Evolutionary conservation across 495 filamentous ascomycete species (phyloP), one percentile per base, ranked within the genome.

Genomic region (Ramalina peruviana): DNA sequence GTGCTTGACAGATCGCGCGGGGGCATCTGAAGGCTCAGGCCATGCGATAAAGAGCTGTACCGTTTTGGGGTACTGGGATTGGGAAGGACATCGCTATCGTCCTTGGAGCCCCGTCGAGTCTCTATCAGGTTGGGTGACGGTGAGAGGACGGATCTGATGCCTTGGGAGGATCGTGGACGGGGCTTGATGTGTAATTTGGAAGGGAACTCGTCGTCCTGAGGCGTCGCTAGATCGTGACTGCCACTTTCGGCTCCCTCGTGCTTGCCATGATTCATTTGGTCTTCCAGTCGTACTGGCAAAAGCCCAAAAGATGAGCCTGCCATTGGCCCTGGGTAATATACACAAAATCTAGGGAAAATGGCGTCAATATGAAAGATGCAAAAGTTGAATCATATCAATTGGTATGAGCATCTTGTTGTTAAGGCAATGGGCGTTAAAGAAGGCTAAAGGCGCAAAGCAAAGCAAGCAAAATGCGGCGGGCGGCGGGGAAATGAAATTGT

Each of bases 1-100:
- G 71, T 61, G 57, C 68, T 66, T 44, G 67, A 67, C 23, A 68
- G 55, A 51, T 74, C 74, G 47, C 71, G 73, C 17, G 77, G 68
- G 17, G 84, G 76, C 70, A 92, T 77, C 58, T 89, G 84, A 53
- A 94, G 69, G 12, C 84, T 81, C 26, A 93, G 69, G 36, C 76
- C 79, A 30, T 77, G 71, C 20, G 74, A 53, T 16, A 74, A 66
- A 55, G 81, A 73, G 50, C 73, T 67, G 9, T 82, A 70, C 46
- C 85, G 72, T 48, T 72, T 73, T 3, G 83, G 81, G 13, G 81
- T 83, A 37, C 74, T 70, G 7, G 87, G 82, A 13, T 72, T 71
- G 10, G 68, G 67, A 44, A 67, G 64, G 21, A 86, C 67, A 44
- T 74, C 74, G 57, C 79, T 82, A 59, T 96, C 89, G 71, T 96